Base-by-base conservation (phyloP, 208 protist species). In the Polymyxa betae region DNA sequence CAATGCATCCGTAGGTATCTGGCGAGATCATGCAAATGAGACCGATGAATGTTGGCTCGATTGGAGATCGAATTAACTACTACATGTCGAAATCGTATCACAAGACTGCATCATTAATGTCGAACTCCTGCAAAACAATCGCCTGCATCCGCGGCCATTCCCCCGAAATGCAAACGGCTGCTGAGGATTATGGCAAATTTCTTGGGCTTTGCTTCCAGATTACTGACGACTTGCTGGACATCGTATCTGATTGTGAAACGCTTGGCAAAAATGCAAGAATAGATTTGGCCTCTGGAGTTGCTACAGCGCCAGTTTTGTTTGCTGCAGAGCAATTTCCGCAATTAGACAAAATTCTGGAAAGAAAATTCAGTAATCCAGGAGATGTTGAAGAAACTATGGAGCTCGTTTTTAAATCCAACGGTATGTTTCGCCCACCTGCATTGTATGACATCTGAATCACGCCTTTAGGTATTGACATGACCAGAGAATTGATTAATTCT, bases 271-370 rank as follows among this genome's bases (percentile, higher is more conserved):
- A 35, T 40, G n/a, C 72, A 20, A n/a, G 72, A 20, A 12, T 35
- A 5, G 72, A 82, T n/a, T n/a, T 82, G 10, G 5, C 72, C 5
- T 38, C 72, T 20, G 72, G 72, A 38, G 72, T 82, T n/a, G 72
- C 72, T 38, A 82, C 72, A 82, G 72, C 72, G n/a, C 72, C 72
- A 12, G n/a, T 82, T 82, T n/a, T 82, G 72, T 82, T 82, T 43
- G 72, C 72, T 40, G 72, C 72, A 45, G 72, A 82, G 35, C 72
- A 82, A 43, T 82, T 45, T n/a, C 72, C 72, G n/a, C 16, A 82
- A 43, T n/a, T 82, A 20, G 40, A 82, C 72, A n/a, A 82, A 35
- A 82, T 82, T 5, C 16, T 82, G 72, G 72, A 5, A 35, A 82
- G 72, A n/a, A 82, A 82, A 43, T 82, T 82, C 72, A 82, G 16